phyloP scores from a whole-genome alignment of 345 rosid species.

The Aurinia saxatilis region DNA sequence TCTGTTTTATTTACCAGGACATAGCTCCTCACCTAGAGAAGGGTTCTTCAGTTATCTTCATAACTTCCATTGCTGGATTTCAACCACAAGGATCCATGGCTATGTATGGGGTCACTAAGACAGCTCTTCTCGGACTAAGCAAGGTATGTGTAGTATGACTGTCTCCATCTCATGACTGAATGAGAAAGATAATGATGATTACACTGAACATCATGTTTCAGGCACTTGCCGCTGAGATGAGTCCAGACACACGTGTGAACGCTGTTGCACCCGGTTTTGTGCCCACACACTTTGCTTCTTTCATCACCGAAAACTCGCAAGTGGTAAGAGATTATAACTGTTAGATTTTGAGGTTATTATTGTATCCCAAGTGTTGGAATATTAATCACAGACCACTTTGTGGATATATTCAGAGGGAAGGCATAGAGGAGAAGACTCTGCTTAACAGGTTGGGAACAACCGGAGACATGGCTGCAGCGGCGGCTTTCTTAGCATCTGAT shows the following conservation, averaged over 20 bases:
- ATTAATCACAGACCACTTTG: not conserved
- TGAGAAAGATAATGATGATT: not conserved
- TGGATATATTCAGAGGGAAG: constrained; percentile 34
- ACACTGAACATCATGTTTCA: constrained; percentile 7
- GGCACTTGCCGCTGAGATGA: constrained; percentile 93
- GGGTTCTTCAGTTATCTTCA: constrained; percentile 70
- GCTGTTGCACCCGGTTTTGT: constrained; percentile 87
- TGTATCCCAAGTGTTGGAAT: not conserved
- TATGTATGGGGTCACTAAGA: constrained; percentile 95
- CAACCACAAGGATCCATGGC: constrained; percentile 53
- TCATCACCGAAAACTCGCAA: constrained; percentile 38
- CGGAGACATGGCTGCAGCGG: constrained; percentile 65
- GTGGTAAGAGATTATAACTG: constrained; percentile 31
- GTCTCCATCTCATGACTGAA: not conserved
- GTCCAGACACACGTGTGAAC: constrained; percentile 75
- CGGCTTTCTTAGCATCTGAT: constrained; percentile 74
- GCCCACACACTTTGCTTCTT: constrained; percentile 70
- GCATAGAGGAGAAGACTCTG: constrained; percentile 45
- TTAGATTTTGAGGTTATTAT: not conserved
- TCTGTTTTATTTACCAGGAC: constrained; percentile 38
- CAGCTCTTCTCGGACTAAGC: constrained; percentile 83
- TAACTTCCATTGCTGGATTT: constrained; percentile 71
- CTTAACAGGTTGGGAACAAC: constrained; percentile 74
- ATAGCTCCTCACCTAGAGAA: constrained; percentile 66
- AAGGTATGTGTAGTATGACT: constrained; percentile 43